These are phyloP conservation scores for Clathrus columnatus DNA, from an alignment of 768 basidiomycete genomes.

Conservation along the genomic window DNA sequence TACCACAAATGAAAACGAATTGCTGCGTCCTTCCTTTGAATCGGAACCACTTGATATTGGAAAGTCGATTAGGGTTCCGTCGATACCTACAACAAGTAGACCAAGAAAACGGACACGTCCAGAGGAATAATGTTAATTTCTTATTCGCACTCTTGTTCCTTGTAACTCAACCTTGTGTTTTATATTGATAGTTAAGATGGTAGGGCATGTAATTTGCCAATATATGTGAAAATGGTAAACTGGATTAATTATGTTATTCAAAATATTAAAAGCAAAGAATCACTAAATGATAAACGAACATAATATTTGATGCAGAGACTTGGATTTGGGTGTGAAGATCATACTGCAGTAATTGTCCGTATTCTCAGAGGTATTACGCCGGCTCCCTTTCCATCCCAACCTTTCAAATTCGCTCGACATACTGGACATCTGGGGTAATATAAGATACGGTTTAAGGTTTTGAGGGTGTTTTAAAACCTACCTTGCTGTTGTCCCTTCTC, in stretches of 20 bases:
- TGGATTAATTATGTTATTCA: too few species aligned
- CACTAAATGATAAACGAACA: neutral
- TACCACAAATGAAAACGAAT: too few species aligned
- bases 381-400: conserved; percentile 64
- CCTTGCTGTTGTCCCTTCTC: conserved; percentile 25
- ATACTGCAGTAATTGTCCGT: conserved; percentile 6
- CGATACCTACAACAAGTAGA: neutral
- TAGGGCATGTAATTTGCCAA: too few species aligned
- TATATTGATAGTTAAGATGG: too few species aligned
- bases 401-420: conserved; percentile 54
- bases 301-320: neutral
- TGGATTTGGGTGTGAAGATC: neutral
- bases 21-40: neutral
- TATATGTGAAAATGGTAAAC: too few species aligned
- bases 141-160: too few species aligned
- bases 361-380: conserved; percentile 38
- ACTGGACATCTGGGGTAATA: conserved; percentile 48
- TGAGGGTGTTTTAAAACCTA: conserved; percentile 16
- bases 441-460: neutral
- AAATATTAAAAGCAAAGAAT: too few species aligned
- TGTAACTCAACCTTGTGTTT: too few species aligned
- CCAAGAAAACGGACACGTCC: neutral
- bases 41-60: neutral
- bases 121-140: too few species aligned
- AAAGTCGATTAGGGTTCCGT: neutral